phyloP scores from a whole-genome alignment of 2,329 filamentous ascomycete genomes.

The Xylariaceae sp. region DNA sequence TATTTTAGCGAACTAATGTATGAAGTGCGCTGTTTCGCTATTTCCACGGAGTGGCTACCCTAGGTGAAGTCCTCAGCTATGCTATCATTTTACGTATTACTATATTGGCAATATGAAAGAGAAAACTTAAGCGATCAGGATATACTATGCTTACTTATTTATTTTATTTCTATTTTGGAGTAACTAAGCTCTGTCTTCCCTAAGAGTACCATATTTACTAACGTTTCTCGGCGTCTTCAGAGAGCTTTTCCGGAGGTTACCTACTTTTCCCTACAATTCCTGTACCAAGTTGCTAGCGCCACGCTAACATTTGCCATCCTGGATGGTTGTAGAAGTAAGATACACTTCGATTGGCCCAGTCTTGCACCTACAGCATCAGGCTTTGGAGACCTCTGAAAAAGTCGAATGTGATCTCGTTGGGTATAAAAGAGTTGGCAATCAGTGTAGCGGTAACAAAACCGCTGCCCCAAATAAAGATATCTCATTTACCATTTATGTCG shows the following conservation, averaged over 20 bases:
- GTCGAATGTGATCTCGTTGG: slow-evolving; percentile 71
- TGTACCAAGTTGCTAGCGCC: slow-evolving; percentile 57
- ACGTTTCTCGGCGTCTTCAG: slow-evolving; percentile 8
- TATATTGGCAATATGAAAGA: too few relatives aligned
- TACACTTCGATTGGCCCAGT: not conserved
- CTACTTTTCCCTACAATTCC: slow-evolving; percentile 57
- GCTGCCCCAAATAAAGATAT: slow-evolving; percentile 69
- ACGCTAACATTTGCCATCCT: too few relatives aligned
- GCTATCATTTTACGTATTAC: too few relatives aligned
- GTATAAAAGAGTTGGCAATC: slow-evolving; percentile 66
- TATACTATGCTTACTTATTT: too few relatives aligned
- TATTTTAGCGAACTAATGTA: too few relatives aligned
- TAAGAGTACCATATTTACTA: not conserved
- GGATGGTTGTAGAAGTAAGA: too few relatives aligned
- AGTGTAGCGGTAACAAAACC: slow-evolving; percentile 66
- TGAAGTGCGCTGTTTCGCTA: too few relatives aligned
- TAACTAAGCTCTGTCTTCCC: too few relatives aligned
- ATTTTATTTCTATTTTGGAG: too few relatives aligned
- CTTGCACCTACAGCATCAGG: slow-evolving; percentile 45
- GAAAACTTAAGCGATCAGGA: too few relatives aligned
- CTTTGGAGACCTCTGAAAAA: slow-evolving; percentile 71
- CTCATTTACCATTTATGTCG: slow-evolving; percentile 68
- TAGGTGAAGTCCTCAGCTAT: too few relatives aligned
- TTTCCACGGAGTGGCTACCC: too few relatives aligned
- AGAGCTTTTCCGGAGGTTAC: slow-evolving; percentile 9